Evolutionary conservation across 371 early-diverging fungal species (phyloP), one percentile per base, ranked within the genome.

Genomic region (Syncephalastrum monosporum): DNA sequence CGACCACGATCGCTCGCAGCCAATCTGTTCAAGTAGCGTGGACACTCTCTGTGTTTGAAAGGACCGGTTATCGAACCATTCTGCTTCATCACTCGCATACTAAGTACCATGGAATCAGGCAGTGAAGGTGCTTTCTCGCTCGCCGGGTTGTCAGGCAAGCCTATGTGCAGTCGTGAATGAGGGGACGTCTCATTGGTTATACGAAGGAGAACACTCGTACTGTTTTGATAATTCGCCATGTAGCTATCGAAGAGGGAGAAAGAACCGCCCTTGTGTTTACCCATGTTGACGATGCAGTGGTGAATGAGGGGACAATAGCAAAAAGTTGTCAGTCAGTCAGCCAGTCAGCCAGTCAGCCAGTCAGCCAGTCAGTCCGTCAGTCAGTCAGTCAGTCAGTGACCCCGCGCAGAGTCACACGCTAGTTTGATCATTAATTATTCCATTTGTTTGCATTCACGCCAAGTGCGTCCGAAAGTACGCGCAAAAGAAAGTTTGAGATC

Each of bases 21-120:
- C 83, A 41, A 86, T 81, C 55, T 81, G 84, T 51, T 84, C 83
- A 56, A 86, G 52, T n/a, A 86, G 48, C 2, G 83, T 83, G 1
- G 84, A 82, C 15, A 77, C 74, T 74, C 82, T 75, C 85, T 85
- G 15, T 19, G 42, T 10, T 50, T 19, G 19, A 15, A 53, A 4
- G 6, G 41, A 21, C 21, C 21, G 41, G 42, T 33, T 29, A 27
- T 19, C 7, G 21, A 63, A 63, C 21, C 2, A 24, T 17, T n/a
- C 7, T 38, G 17, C 17, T 48, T 13, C 3, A 21, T 48, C 10
- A 15, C 14, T 21, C 23, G 15, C 5, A 51, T 33, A 27, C 4
- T 5, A 17, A 13, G 16, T 56, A 56, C 57, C 57, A 56, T 56
- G 38, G 42, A 47, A 42, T 47, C 54, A 13, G 55, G 54, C 19